Evolutionary conservation across 306 rosid genomes (phyloP).

Genomic region (Vigna reflexopilosa): DNA sequence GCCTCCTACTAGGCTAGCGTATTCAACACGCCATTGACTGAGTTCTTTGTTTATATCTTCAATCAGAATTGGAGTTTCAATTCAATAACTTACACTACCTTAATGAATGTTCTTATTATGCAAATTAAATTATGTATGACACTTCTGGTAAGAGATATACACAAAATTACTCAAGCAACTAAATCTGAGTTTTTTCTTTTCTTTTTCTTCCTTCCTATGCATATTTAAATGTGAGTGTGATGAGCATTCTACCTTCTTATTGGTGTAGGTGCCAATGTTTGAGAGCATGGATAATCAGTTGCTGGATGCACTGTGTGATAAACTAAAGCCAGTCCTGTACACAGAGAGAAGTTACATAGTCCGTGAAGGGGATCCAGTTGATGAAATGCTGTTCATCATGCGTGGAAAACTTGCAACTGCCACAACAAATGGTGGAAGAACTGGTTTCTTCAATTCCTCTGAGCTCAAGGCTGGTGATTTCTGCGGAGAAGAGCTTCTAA

Average conservation of each 20-base stretch:
- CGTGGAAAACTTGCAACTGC: conserved; percentile 65
- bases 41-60: no score
- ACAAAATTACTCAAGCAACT: background rate
- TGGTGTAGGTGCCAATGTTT: conserved; percentile 74
- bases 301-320: conserved; percentile 76
- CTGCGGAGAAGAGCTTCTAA: conserved; percentile 95
- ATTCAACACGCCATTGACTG: no score
- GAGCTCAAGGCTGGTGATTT: conserved; percentile 81
- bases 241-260: background rate
- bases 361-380: conserved; percentile 93
- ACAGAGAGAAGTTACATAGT: conserved; percentile 67
- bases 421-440: conserved; percentile 80
- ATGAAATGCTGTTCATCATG: conserved; percentile 88
- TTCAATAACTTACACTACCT: background rate
- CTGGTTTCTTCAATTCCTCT: conserved; percentile 67
- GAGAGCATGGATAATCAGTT: conserved; percentile 72
- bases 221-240: no score
- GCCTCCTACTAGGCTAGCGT: no score
- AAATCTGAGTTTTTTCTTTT: background rate
- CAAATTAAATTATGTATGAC: background rate
- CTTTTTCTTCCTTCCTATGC: no score
- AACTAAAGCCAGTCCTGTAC: conserved; percentile 77
- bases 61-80: background rate
- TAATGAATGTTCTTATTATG: background rate
- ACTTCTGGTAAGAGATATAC: background rate